These are phyloP conservation scores for Dendrobium chrysotoxum DNA, from an alignment of 106 monocot genomes.

Conservation along the genomic window DNA sequence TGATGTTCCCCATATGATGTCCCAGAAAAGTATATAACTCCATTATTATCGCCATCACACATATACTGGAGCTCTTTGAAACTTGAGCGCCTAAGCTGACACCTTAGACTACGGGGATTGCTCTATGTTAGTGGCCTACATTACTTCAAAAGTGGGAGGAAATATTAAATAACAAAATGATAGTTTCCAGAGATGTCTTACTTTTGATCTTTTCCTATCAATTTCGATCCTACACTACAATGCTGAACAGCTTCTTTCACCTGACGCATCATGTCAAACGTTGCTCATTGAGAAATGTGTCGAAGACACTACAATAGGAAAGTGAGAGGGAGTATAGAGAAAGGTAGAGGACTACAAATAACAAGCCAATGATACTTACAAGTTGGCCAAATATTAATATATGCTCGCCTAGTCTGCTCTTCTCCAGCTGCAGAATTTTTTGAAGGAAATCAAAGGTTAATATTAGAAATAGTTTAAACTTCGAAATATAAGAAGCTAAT, in stretches of 20 bases:
- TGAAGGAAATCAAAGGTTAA: background rate
- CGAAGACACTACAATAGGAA: background rate
- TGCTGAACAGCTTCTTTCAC: constrained; percentile 57
- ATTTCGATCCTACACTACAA: constrained; percentile 21
- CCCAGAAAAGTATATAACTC: constrained; percentile 87
- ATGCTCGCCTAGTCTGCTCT: constrained; percentile 41
- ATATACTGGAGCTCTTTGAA: constrained; percentile 95
- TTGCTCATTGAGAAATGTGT: background rate
- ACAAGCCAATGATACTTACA: constrained; percentile 38
- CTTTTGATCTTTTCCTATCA: constrained; percentile 39
- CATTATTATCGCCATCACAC: constrained; percentile 92
- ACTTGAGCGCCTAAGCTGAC: constrained; percentile 86
- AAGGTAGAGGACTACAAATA: constrained; percentile 2
- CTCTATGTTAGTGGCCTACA: background rate
- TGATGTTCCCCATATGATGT: constrained; percentile 93
- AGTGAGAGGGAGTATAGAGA: background rate
- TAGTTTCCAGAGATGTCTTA: constrained; percentile 19
- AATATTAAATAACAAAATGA: background rate
- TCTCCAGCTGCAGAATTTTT: constrained; percentile 45
- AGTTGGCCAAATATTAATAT: constrained; percentile 48
- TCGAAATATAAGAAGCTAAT: background rate
- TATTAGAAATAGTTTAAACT: background rate
- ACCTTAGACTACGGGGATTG: constrained; percentile 46
- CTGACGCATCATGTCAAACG: constrained; percentile 20
- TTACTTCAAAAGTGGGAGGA: background rate